Base-by-base conservation (phyloP, 2,329 filamentous ascomycete species). In the Hypomyces rosellus region DNA sequence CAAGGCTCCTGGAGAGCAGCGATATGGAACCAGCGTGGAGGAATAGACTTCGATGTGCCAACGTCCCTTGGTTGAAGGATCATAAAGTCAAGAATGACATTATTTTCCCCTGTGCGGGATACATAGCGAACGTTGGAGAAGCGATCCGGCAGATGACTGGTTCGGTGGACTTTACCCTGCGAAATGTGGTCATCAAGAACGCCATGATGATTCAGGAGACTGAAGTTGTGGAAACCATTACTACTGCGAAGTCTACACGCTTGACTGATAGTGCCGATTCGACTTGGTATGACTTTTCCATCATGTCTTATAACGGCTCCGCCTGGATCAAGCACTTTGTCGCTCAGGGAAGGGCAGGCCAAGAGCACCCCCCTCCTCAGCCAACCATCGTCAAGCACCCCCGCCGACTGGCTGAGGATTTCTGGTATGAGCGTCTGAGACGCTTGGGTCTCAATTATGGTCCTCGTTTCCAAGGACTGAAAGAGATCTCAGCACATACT, bases 51-150 rank as follows among this genome's bases (percentile, higher is more conserved):
- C 56, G 61, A 3, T 51, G 68, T 1, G 57, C 61, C 1, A 64
- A 75, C 30, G 53, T 69, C 0, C 64, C 70, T 0, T 79, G 75
- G 76, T 50, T 77, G 3, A 48, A 53, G 0, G 70, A 75, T 45
- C 73, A 80, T 55, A 63, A 63, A 44, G 51, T 78, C 5, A 61
- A 65, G 8, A 58, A 59, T 0, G 59, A 71, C 13, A 57, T 71
- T 5, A 58, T 77, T 0, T 72, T 75, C 33, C 74, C 74, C 0
- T 65, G 54, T 14, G 69, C 73, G 1, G 72, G 63, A 0, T 76
- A 72, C 50, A 52, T 75, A 1, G 60, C 65, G 7, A 73, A 76
- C 63, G 68, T 65, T 2, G 66, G 69, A 1, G 72, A 75, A 54
- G 73, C 73, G 4, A 60, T 61, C 8, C 50, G 57, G 5, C 60